phyloP scores from a whole-genome alignment of 169 alveolate genomes.

The Plasmodium gonderi region DNA sequence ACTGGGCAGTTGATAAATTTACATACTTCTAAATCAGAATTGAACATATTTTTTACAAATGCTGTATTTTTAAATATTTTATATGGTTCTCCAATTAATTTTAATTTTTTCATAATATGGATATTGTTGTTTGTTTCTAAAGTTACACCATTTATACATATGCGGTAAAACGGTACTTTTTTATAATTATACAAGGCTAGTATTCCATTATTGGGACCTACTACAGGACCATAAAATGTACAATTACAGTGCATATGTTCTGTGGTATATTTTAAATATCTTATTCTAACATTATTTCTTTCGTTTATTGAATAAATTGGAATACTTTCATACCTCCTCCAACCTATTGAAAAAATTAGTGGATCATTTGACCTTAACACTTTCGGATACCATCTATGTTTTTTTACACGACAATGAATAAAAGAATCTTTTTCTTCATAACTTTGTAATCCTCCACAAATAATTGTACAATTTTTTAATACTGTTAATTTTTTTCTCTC shows the following conservation, averaged over 20 bases:
- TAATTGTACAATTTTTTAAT: conserved; percentile 75
- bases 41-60: conserved; percentile 98
- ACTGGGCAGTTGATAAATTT: conserved; percentile 97
- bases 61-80: conserved; percentile 98
- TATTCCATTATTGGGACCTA: conserved; percentile 92
- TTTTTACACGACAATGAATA: conserved; percentile 76
- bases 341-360: conserved; percentile 97
- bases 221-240: conserved; percentile 96
- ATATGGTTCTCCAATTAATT: conserved; percentile 98
- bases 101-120: conserved; percentile 94
- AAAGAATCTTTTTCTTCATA: conserved; percentile 78
- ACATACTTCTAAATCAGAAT: conserved; percentile 97
- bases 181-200: conserved; percentile 88
- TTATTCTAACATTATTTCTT: conserved; percentile 89
- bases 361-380: conserved; percentile 98
- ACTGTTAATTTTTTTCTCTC: conserved; percentile 72
- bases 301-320: conserved; percentile 97
- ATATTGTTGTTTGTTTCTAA: conserved; percentile 92
- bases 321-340: conserved; percentile 99
- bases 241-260: conserved; percentile 97
- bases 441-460: conserved; percentile 78
- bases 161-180: conserved; percentile 92
- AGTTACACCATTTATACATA: conserved; percentile 96
- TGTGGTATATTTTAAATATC: conserved; percentile 95
- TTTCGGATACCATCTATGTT: conserved; percentile 97